Base-by-base conservation (phyloP, 148 eudicot genomes). In the Vaccinium corymbosum region DNA sequence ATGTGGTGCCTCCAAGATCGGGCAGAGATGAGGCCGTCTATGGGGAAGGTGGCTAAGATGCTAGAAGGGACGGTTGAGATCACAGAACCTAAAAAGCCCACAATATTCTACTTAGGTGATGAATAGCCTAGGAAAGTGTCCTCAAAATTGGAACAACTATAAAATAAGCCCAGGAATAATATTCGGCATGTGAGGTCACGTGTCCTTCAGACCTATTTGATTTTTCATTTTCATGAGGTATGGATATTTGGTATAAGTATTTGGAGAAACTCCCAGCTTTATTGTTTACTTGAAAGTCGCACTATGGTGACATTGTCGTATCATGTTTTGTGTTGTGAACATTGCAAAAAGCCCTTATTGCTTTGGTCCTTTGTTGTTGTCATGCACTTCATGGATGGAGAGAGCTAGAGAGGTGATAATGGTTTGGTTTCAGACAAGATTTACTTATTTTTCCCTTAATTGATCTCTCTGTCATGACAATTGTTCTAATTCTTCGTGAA, bases 11-110 rank as follows among this genome's bases (percentile, higher is more conserved):
- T 95, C 20, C 98, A 95, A 78, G 98, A 95, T 85, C 87, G 89
- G 86, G 92, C 95, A 0, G 98, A 95, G 64, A 71, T 59, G 86
- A 89, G 98, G 85, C 98, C 98, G 1, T 95, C 98, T 2, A 95
- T 95, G 98, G 98, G 98, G 52, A 95, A 93, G 81, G 98, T 93
- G 64, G 94, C 97, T 59, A 95, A 95, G 90, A 95, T 95, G 98
- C 88, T 95, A 50, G 97, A 95, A 85, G 98, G 98, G 78, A 89
- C 97, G 0, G 86, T 95, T 20, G 98, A 95, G 88, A 94, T 95
- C 57, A 91, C 89, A 10, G 95, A 94, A 66, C 97, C 98, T 35
- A 91, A 92, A 42, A 94, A 91, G 78, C 98, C 98, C 3, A 93
- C 95, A 6, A 87, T 94, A 53, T 94, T 87, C 86, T 91, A 72